Evolutionary conservation across 306 rosid species (phyloP).

Genomic region (Glycine soja): DNA sequence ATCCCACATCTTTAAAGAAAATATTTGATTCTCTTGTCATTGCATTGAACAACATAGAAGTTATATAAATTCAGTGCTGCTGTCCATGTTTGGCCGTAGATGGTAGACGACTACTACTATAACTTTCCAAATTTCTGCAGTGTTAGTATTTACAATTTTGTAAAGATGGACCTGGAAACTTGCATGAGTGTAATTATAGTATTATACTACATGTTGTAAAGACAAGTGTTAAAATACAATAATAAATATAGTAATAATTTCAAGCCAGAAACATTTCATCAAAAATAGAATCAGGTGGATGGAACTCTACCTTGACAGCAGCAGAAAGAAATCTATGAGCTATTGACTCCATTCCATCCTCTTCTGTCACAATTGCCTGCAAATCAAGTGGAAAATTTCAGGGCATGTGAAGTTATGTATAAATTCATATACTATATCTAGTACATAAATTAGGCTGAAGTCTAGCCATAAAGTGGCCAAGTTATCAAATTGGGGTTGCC

Average conservation of each 20-base stretch:
- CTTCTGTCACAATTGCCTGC: conserved; percentile 93
- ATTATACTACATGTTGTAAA: neutral
- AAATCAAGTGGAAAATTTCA: conserved; percentile 41
- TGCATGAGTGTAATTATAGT: neutral
- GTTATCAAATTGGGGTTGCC: conserved; percentile 10
- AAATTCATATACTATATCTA: conserved; percentile 31
- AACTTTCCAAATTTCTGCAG: conserved; percentile 20
- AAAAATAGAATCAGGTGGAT: conserved; percentile 15
- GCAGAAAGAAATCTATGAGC: conserved; percentile 99
- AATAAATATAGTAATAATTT: conserved; percentile 12
- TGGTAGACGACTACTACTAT: neutral
- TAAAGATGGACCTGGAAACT: neutral
- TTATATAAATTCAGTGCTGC: neutral
- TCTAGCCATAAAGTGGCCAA: conserved; percentile 20
- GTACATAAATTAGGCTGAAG: conserved; percentile 24
- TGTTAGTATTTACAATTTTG: conserved; percentile 9
- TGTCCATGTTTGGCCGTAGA: conserved; percentile 5
- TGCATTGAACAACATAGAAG: neutral
- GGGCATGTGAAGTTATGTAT: conserved; percentile 28
- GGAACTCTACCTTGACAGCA: conserved; percentile 78
- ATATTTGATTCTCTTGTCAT: neutral
- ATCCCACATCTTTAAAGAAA: neutral
- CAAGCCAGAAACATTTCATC: conserved; percentile 35
- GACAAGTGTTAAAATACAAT: neutral
- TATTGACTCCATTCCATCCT: conserved; percentile 98